These are phyloP conservation scores for Takakia lepidozioides DNA, from an alignment of 225 moss, liverwort and hornwort species.

Conservation along the genomic window DNA sequence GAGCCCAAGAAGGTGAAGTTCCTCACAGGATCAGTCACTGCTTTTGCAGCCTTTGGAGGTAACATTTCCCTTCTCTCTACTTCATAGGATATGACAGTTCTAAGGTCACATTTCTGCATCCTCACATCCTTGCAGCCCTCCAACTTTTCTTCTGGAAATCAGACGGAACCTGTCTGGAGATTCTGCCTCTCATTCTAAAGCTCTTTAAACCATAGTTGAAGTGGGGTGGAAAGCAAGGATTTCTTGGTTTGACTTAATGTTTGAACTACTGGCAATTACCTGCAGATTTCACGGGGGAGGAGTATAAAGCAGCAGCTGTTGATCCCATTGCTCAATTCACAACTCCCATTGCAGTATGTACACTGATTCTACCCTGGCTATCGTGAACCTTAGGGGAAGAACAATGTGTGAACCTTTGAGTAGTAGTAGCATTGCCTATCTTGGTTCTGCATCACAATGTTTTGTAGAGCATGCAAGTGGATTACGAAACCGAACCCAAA, in stretches of 20 bases:
- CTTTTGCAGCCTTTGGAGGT: slow-evolving; percentile 72
- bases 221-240: too few relatives aligned
- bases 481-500: too few relatives aligned
- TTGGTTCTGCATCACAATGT: background rate
- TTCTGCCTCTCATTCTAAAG: too few relatives aligned
- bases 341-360: slow-evolving; percentile 84
- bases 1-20: slow-evolving; percentile 65
- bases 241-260: too few relatives aligned
- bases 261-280: background rate
- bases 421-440: background rate
- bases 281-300: slow-evolving; percentile 62
- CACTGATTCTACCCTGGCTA: slow-evolving; percentile 1
- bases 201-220: too few relatives aligned
- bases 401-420: background rate
- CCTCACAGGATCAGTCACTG: slow-evolving; percentile 72
- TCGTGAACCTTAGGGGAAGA: background rate
- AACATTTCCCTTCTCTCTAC: too few relatives aligned
- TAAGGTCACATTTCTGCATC: too few relatives aligned
- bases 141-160: too few relatives aligned
- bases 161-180: too few relatives aligned
- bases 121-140: too few relatives aligned
- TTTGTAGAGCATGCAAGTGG: background rate
- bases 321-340: slow-evolving; percentile 86
- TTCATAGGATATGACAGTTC: too few relatives aligned
- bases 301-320: slow-evolving; percentile 57